phyloP scores from a whole-genome alignment of 2,329 filamentous ascomycete genomes.

The Fusarium caatingaense region DNA sequence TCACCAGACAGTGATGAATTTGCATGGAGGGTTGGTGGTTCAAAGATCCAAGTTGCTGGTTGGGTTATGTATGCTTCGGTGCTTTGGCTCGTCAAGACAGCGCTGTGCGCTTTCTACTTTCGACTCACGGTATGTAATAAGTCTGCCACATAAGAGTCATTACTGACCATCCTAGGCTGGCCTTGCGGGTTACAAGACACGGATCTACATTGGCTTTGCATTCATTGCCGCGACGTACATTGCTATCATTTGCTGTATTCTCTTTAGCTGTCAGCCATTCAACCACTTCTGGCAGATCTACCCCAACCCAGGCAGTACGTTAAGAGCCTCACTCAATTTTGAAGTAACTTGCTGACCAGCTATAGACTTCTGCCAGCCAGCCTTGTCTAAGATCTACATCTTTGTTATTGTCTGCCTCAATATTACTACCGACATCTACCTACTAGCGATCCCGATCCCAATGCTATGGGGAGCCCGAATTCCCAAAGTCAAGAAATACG shows the following conservation, averaged over 20 bases:
- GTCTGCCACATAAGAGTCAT: background rate
- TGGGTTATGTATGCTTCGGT: conserved; percentile 63
- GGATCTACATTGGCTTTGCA: conserved; percentile 50
- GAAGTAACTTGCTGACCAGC: conserved; percentile 21
- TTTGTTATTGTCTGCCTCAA: conserved; percentile 53
- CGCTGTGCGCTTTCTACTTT: conserved; percentile 64
- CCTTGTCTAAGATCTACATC: conserved; percentile 54
- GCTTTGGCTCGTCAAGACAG: conserved; percentile 64
- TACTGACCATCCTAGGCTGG: conserved; percentile 43
- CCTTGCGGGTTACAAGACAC: conserved; percentile 34
- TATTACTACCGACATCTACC: conserved; percentile 55
- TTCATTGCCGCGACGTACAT: conserved; percentile 51
- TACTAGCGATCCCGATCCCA: conserved; percentile 56
- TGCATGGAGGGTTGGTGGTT: conserved; percentile 56
- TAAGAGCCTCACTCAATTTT: background rate
- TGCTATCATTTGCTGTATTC: conserved; percentile 47
- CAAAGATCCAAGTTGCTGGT: conserved; percentile 64
- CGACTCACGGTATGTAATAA: conserved; percentile 57
- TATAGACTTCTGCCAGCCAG: conserved; percentile 55
- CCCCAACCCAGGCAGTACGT: conserved; percentile 55
- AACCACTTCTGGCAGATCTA: conserved; percentile 57
- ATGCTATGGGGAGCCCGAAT: conserved; percentile 66
- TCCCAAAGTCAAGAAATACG: conserved; percentile 61
- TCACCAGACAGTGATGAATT: conserved; percentile 57
- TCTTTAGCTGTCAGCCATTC: conserved; percentile 52